phyloP scores from a whole-genome alignment of 345 rosid species.

The Melastoma malabathricum region DNA sequence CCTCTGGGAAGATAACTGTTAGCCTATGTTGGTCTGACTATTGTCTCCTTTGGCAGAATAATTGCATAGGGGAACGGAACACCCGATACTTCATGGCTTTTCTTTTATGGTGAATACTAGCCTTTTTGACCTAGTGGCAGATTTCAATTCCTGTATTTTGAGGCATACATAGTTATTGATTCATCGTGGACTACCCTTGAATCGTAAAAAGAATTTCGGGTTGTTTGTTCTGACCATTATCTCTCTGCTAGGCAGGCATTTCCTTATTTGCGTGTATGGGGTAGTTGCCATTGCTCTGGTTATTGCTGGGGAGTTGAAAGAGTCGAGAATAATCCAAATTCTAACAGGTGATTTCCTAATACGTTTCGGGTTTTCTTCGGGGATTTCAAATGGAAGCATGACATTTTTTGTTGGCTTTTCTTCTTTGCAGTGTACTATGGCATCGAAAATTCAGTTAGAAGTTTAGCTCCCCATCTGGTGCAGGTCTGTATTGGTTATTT shows the following conservation, averaged over 20 bases:
- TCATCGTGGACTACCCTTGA: neutral
- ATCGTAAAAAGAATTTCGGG: neutral
- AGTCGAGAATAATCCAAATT: slow-evolving; percentile 35
- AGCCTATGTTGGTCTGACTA: too few species aligned
- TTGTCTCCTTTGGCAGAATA: slow-evolving; percentile 42
- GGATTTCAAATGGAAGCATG: slow-evolving; percentile 1
- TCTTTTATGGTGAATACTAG: slow-evolving; percentile 67
- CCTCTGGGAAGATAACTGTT: too few species aligned
- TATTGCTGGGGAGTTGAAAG: slow-evolving; percentile 65
- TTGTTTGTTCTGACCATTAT: slow-evolving; percentile 11
- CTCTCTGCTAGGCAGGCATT: slow-evolving; percentile 41
- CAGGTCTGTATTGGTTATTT: slow-evolving; percentile 40
- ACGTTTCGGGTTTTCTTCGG: neutral
- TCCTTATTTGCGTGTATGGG: slow-evolving; percentile 61
- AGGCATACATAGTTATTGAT: neutral
- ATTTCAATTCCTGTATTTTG: neutral
- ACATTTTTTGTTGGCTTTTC: slow-evolving; percentile 7
- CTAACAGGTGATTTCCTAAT: slow-evolving; percentile 34
- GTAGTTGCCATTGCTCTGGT: slow-evolving; percentile 52
- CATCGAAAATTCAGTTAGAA: slow-evolving; percentile 46
- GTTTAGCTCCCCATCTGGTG: slow-evolving; percentile 58
- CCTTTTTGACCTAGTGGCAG: too few species aligned
- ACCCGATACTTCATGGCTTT: slow-evolving; percentile 81
- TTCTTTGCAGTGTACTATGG: slow-evolving; percentile 63
- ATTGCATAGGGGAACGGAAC: slow-evolving; percentile 89